Base-by-base conservation (phyloP, 768 basidiomycete genomes). In the Termitomyces heimii region DNA sequence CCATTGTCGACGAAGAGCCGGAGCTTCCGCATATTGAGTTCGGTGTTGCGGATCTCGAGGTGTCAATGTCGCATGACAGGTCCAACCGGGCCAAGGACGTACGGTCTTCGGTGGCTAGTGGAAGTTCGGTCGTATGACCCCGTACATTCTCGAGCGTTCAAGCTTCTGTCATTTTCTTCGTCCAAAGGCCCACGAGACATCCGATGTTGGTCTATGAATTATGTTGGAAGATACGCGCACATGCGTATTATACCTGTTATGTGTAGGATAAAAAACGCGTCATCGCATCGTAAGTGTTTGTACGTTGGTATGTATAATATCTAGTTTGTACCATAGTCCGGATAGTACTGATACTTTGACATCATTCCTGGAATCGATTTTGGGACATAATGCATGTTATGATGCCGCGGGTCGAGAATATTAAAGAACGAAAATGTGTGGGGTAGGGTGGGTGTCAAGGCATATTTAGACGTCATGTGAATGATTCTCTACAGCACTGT, bases 1-100 rank as follows among this genome's bases (percentile, higher is more conserved):
- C 40, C 10, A 12, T 3, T 42, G 12, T 12, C 22, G 42, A 54
- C 29, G 66, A 66, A 7, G 55, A 66, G 20, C 59, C 59, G 18
- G 66, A 66, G 31, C 59, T 73, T 12, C 72, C 72, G 8, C 65
- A 68, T 34, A 47, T 73, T 24, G 72, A 73, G 56, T 63, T 73
- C 39, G 72, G 72, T 20, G 63, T 72, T 16, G 64, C 72, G 5
- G 68, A 72, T 32, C 55, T 65, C 13, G 63, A 64, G 0, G 50
- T 64, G 48, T 29, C 39, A 14, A 2, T 28, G 32, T 42, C 46
- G 39, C 35, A 32, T 18, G 13, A 10, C 2, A 34, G 34, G 20
- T n/a, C 26, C 4, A n/a, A 18, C 28, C 22, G 22, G 12, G 16
- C 26, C 6, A 55, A 63, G 47, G 53, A 47, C 18, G 31, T 39